Base-by-base conservation (phyloP, 164 flowering plant species). In the Piper longum region DNA sequence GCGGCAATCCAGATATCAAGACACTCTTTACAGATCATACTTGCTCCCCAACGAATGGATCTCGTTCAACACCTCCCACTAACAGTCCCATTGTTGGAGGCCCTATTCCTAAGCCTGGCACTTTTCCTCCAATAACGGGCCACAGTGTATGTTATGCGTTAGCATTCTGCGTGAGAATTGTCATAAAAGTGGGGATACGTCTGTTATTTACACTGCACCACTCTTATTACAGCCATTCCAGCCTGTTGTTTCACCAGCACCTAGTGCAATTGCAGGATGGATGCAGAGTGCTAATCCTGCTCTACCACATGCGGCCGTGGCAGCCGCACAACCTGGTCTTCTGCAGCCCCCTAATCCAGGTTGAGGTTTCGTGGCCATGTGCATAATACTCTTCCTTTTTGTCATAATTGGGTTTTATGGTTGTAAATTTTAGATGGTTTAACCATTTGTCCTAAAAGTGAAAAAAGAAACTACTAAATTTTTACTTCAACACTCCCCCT, bases 21-120 rank as follows among this genome's bases (percentile, higher is more conserved):
- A 67, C 70, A 26, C 70, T 67, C 56, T 67, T 67, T 55, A 62
- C 61, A 18, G 70, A 67, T 13, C 70, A 67, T 52, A 61, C 70
- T 41, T 67, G 70, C 36, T 16, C 70, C 18, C 70, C 64, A 61
- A 61, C 43, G 11, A 61, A 67, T 61, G 70, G 64, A 61, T 51
- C 70, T 16, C 70, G 64, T 14, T 40, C 54, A 19, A 54, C 70
- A 11, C 70, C 70, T 4, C 70, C 70, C 9, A 48, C 63, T 16
- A 67, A 61, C 60, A 61, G 18, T 40, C 65, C 64, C 60, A 64
- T 61, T 8, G 64, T 65, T 16, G 67, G 67, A 43, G 36, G 36
- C 36, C 67, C 70, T 17, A 67, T 67, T 43, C 70, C 64, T 16
- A 67, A 67, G 36, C 43, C 70, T 61, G 70, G 64, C 60, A 60